Evolutionary conservation across 345 rosid genomes (phyloP).

Genomic region (Geranium brycei): DNA sequence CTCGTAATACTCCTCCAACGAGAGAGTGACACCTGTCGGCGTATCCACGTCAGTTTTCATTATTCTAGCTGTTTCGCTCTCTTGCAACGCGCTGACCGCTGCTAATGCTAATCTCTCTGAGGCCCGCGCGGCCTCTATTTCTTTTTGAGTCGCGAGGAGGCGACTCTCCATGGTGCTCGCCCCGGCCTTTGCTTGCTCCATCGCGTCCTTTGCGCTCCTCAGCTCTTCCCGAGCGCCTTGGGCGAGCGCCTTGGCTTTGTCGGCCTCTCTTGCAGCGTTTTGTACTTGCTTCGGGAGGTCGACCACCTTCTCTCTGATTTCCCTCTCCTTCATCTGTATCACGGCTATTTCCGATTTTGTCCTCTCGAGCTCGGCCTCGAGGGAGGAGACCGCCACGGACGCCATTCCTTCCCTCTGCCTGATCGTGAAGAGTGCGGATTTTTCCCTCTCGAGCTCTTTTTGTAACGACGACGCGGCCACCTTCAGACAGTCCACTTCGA

Average conservation of each 20-base stretch:
- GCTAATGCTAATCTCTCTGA: conserved; percentile 76
- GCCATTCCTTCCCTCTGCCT: conserved; percentile 85
- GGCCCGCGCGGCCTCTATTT: conserved; percentile 75
- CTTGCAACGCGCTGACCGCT: conserved; percentile 76
- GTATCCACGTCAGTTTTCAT: conserved; percentile 23
- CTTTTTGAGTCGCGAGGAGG: conserved; percentile 62
- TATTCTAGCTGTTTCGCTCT: conserved; percentile 49
- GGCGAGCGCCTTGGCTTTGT: conserved; percentile 60
- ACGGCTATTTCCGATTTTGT: conserved; percentile 44
- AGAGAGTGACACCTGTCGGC: conserved; percentile 48
- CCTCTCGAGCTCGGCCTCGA: conserved; percentile 62
- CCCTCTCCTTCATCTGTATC: conserved; percentile 51
- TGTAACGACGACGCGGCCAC: conserved; percentile 52
- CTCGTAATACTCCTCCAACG: conserved; percentile 75
- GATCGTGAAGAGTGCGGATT: conserved; percentile 37
- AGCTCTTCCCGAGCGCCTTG: conserved; percentile 63
- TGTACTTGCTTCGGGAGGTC: conserved; percentile 68
- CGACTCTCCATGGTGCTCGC: conserved; percentile 60
- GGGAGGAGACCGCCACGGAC: conserved; percentile 55
- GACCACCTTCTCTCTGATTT: conserved; percentile 43
- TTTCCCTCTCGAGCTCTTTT: conserved; percentile 58
- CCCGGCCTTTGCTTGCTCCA: conserved; percentile 72
- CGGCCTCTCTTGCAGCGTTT: conserved; percentile 62
- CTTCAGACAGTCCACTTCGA: conserved; percentile 61
- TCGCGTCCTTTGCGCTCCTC: conserved; percentile 58